Base-by-base conservation (phyloP, 2,329 filamentous ascomycete genomes). In the Aureobasidium sp. region DNA sequence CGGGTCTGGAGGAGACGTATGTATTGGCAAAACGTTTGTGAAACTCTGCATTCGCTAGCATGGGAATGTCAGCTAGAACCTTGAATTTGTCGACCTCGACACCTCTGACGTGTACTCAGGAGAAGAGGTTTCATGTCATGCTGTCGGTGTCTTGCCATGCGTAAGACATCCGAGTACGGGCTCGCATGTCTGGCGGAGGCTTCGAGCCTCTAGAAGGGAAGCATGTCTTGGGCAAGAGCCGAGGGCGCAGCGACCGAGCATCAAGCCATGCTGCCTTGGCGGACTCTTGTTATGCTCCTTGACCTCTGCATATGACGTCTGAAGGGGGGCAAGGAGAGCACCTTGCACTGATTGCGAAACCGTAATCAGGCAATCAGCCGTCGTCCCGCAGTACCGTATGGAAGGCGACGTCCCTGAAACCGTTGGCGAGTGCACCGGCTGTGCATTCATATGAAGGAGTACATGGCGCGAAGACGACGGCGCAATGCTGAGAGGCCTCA, bases 1-100 rank as follows among this genome's bases (percentile, higher is more conserved):
- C 39, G 55, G 55, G 39, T 58, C 29, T 42, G 42, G 29, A 58
- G 55, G 31, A 47, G 57, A 60, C 25, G 57, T 31, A 48, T 57
- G 55, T 51, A 49, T 60, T 60, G 57, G 57, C 44, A 60, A 60
- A 60, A 60, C 57, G 57, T 60, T 60, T 60, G 44, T 60, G 57
- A 60, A 60, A 60, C 57, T 60, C 45, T 51, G 57, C 57, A 41
- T 49, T 51, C 57, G n/a, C 57, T 60, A 58, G 55, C 53, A 57
- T 37, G 39, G 34, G 27, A 49, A 60, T 60, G 57, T 60, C 44
- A 60, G 57, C 44, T 60, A 51, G 57, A 60, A 60, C 20, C 57
- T 41, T 41, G 51, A 31, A 41, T 42, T 41, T 55, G 20, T 31
- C 36, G 31, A 29, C 36, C 41, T 55, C 37, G 51, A 55, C 15